Evolutionary conservation across 1,284 basidiomycete species (phyloP).

Genomic region (Hemileia vastatrix): DNA sequence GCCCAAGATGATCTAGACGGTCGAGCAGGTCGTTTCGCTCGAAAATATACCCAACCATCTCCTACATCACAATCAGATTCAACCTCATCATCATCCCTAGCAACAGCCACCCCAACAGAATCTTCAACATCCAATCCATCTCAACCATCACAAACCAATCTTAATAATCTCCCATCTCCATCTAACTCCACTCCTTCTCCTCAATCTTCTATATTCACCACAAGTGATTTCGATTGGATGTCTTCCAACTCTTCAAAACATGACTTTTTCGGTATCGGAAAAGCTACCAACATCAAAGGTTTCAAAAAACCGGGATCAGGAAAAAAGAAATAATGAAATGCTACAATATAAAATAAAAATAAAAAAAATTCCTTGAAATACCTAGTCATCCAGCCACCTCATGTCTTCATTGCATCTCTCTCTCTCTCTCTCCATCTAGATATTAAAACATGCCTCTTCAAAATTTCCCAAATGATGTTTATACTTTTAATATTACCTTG

Average conservation of each 20-base stretch:
- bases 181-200: no score
- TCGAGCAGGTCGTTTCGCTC: conserved; percentile 12
- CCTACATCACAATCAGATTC: no score
- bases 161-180: neutral
- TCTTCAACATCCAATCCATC: neutral
- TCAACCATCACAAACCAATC: neutral
- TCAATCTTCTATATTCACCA: neutral
- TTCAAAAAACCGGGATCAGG: conserved; percentile 13
- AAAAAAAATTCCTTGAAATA: no score
- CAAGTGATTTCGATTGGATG: conserved; percentile 18
- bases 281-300: conserved; percentile 19
- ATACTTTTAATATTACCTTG: no score
- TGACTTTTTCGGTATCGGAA: conserved; percentile 15
- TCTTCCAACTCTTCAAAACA: conserved; percentile 12
- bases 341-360: no score
- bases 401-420: no score
- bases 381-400: no score
- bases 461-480: no score
- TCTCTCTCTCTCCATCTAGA: no score
- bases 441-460: no score
- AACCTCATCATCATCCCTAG: neutral
- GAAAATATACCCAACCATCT: conserved; percentile 1
- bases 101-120: neutral
- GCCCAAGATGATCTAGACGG: conserved; percentile 17
- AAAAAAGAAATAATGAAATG: conserved; percentile 11